phyloP scores from a whole-genome alignment of 1,139 yeast genomes.

The Suhomyces chickasaworum region DNA sequence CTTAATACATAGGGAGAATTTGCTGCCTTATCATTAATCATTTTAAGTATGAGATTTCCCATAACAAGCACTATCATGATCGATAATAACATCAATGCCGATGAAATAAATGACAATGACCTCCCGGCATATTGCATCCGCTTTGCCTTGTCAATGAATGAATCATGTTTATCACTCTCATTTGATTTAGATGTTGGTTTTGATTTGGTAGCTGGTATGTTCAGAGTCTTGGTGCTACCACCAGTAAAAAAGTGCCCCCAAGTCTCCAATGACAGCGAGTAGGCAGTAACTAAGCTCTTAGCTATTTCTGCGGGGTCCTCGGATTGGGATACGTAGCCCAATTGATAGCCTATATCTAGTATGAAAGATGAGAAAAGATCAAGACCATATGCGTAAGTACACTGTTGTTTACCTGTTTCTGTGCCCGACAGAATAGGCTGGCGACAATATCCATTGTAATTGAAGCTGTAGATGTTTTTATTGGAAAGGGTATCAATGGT shows the following conservation, averaged over 20 bases:
- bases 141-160: slow-evolving; percentile 8
- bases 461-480: slow-evolving; percentile 44
- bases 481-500: slow-evolving; percentile 49
- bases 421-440: slow-evolving; percentile 17
- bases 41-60: slow-evolving; percentile 6
- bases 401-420: slow-evolving; percentile 10
- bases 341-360: slow-evolving; percentile 26
- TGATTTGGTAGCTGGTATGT: neutral
- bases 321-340: slow-evolving; percentile 44
- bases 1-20: slow-evolving; percentile 4
- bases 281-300: slow-evolving; percentile 11
- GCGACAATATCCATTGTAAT: slow-evolving; percentile 54
- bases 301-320: slow-evolving; percentile 36
- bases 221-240: neutral
- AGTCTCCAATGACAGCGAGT: slow-evolving; percentile 8
- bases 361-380: slow-evolving; percentile 13
- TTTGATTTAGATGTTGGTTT: neutral
- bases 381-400: slow-evolving; percentile 11
- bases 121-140: slow-evolving; percentile 3
- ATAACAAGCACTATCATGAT: slow-evolving; percentile 6
- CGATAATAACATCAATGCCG: slow-evolving; percentile 6
- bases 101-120: slow-evolving; percentile 4
- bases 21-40: neutral
- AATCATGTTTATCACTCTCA: neutral
- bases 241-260: slow-evolving; percentile 5